These are phyloP conservation scores for Paxillus involutus DNA, from an alignment of 768 basidiomycete genomes.

Conservation along the genomic window DNA sequence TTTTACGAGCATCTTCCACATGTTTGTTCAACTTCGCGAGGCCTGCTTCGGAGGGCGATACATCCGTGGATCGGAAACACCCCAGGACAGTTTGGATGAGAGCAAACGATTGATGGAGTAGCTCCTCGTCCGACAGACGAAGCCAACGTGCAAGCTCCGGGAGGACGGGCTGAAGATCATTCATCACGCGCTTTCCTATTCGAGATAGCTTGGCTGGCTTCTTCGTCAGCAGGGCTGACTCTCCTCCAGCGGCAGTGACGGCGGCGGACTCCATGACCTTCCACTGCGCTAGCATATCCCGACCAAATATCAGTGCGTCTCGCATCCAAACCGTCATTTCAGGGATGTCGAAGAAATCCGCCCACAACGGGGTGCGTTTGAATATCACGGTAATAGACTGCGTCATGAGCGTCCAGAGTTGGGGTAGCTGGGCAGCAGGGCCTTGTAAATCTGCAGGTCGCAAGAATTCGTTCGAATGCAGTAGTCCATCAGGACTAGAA, in stretches of 20 bases:
- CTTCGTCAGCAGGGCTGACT: constrained; percentile 17
- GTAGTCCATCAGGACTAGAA: constrained; percentile 64
- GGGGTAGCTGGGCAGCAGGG: constrained; percentile 55
- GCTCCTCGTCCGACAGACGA: constrained; percentile 88
- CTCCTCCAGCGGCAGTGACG: constrained; percentile 21
- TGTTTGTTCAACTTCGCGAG: constrained; percentile 69
- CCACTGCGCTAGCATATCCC: constrained; percentile 82
- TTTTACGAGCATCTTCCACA: constrained; percentile 57
- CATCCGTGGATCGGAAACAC: constrained; percentile 65
- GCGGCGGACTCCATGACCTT: constrained; percentile 71
- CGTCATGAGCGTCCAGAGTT: constrained; percentile 84
- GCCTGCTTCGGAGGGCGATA: constrained; percentile 54
- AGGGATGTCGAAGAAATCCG: constrained; percentile 71
- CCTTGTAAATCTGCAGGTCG: constrained; percentile 42
- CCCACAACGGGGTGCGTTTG: constrained; percentile 80
- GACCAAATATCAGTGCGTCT: constrained; percentile 91
- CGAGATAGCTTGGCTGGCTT: constrained; percentile 51
- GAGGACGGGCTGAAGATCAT: constrained; percentile 74
- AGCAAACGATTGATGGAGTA: constrained; percentile 85
- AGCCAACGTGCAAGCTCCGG: constrained; percentile 84
- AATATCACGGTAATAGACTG: constrained; percentile 82
- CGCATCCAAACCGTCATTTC: constrained; percentile 98
- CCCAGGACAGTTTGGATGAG: constrained; percentile 78
- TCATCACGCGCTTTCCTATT: constrained; percentile 73
- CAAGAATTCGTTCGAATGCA: constrained; percentile 57